These are phyloP conservation scores for Pythium aphanidermatum DNA, from an alignment of 352 stramenopile species.

Conservation along the genomic window DNA sequence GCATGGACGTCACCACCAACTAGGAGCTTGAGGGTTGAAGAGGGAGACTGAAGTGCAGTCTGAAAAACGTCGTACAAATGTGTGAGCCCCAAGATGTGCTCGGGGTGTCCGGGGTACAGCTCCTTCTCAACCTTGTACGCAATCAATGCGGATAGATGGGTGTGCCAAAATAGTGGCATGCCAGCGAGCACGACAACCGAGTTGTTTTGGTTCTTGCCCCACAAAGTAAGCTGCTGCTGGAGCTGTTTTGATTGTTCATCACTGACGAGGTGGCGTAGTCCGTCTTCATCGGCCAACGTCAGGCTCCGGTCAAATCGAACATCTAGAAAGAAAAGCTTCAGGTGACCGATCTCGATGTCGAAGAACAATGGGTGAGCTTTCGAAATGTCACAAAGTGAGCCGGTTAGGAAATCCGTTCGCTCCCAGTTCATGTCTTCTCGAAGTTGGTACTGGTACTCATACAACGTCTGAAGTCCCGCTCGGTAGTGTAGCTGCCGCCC, in stretches of 20 bases:
- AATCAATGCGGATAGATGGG: slow-evolving; percentile 35
- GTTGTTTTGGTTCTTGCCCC: slow-evolving; percentile 11
- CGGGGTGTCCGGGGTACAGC: slow-evolving; percentile 47
- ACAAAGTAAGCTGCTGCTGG: slow-evolving; percentile 8
- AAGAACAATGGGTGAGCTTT: slow-evolving; percentile 33
- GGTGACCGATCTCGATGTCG: slow-evolving; percentile 26
- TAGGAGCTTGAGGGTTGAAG: slow-evolving; percentile 23
- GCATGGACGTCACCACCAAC: slow-evolving; percentile 64
- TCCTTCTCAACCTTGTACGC: slow-evolving; percentile 52
- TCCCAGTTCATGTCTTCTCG: slow-evolving; percentile 34
- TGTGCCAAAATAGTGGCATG: slow-evolving; percentile 72
- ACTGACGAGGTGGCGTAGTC: slow-evolving; percentile 25
- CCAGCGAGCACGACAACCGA: slow-evolving; percentile 36
- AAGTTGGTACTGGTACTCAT: slow-evolving; percentile 71
- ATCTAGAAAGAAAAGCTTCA: slow-evolving; percentile 65
- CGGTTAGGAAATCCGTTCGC: slow-evolving; percentile 33
- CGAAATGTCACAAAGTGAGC: slow-evolving; percentile 30
- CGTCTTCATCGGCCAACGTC: slow-evolving; percentile 5
- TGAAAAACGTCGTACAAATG: slow-evolving; percentile 36
- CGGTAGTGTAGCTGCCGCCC: slow-evolving; percentile 43
- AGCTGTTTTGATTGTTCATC: slow-evolving; percentile 17
- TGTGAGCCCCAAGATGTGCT: slow-evolving; percentile 24
- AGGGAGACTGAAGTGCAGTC: background rate
- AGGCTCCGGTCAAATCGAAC: slow-evolving; percentile 60
- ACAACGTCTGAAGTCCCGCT: slow-evolving; percentile 48